Conservation (phyloP, 2,329 filamentous ascomycete species). For the Gyromitra esculenta region DNA sequence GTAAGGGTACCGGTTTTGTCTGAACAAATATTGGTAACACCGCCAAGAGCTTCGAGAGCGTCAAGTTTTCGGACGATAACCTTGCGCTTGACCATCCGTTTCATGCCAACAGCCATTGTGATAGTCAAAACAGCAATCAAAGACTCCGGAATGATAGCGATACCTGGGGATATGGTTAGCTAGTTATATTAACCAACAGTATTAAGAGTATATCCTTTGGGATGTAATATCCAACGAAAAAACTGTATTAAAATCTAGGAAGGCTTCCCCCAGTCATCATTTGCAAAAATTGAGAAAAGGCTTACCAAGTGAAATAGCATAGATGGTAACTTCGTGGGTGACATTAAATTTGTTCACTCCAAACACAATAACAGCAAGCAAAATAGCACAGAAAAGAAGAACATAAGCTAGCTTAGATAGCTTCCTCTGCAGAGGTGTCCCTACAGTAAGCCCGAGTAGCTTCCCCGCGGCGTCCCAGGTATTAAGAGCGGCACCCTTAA, state of each 20-base stretch:
- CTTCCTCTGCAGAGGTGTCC: constrained; percentile 85
- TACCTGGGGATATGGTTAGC: constrained; percentile 58
- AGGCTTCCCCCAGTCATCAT: constrained; percentile 64
- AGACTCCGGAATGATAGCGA: constrained; percentile 72
- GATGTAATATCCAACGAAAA: not conserved
- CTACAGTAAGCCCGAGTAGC: constrained; percentile 71
- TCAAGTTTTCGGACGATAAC: constrained; percentile 74
- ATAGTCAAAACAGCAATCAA: constrained; percentile 76
- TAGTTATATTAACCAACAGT: not conserved
- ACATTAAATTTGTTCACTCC: constrained; percentile 68
- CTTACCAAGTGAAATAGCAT: constrained; percentile 69
- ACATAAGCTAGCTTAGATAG: constrained; percentile 85
- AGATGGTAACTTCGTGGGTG: constrained; percentile 69
- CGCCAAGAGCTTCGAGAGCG: constrained; percentile 69
- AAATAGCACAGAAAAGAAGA: constrained; percentile 76
- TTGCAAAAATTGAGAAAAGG: not conserved
- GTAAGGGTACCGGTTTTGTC: constrained; percentile 69
- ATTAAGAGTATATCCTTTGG: not conserved
- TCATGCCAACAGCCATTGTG: constrained; percentile 74
- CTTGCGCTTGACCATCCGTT: constrained; percentile 71
- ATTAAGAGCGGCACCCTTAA: constrained; percentile 65
- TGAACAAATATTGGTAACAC: constrained; percentile 69
- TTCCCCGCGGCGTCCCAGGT: constrained; percentile 65
- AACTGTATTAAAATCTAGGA: constrained; percentile 43
- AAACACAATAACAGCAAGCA: constrained; percentile 72